phyloP scores from a whole-genome alignment of 768 basidiomycete genomes.

The Neoboletus magnificus region DNA sequence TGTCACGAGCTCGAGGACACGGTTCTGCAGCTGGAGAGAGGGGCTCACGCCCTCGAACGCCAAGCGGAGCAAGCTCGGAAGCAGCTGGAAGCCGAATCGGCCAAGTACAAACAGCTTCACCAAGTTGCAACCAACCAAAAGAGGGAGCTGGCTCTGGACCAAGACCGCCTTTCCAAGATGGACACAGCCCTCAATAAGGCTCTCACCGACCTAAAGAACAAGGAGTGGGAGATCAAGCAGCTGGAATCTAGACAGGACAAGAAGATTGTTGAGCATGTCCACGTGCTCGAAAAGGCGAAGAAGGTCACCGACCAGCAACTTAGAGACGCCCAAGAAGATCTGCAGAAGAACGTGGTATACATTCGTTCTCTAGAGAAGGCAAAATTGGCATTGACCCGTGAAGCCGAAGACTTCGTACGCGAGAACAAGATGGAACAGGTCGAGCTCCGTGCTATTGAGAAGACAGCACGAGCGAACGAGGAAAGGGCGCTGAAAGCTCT shows the following conservation, averaged over 20 bases:
- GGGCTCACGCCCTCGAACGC: conserved; percentile 68
- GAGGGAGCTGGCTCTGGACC: conserved; percentile 62
- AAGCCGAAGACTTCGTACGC: conserved; percentile 78
- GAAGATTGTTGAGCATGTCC: conserved; percentile 97
- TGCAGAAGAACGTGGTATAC: conserved; percentile 68
- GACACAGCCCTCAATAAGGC: conserved; percentile 81
- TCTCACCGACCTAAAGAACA: conserved; percentile 71
- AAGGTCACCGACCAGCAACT: conserved; percentile 90
- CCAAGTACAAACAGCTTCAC: conserved; percentile 75
- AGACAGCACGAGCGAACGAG: conserved; percentile 58
- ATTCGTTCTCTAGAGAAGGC: conserved; percentile 87
- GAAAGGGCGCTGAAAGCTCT: conserved; percentile 55
- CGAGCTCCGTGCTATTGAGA: conserved; percentile 67
- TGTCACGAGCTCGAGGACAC: conserved; percentile 88
- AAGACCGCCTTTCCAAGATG: conserved; percentile 66
- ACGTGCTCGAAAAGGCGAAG: conserved; percentile 95
- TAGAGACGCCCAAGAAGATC: conserved; percentile 71
- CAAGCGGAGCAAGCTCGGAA: conserved; percentile 69
- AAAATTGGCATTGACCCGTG: conserved; percentile 65
- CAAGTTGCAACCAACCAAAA: conserved; percentile 59
- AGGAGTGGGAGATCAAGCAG: conserved; percentile 85
- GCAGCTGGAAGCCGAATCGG: conserved; percentile 70
- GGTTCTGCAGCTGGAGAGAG: conserved; percentile 78
- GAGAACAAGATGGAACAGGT: conserved; percentile 70
- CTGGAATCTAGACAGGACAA: conserved; percentile 88